Conservation (phyloP, 148 eudicot species). For the Limonium bicolor region DNA sequence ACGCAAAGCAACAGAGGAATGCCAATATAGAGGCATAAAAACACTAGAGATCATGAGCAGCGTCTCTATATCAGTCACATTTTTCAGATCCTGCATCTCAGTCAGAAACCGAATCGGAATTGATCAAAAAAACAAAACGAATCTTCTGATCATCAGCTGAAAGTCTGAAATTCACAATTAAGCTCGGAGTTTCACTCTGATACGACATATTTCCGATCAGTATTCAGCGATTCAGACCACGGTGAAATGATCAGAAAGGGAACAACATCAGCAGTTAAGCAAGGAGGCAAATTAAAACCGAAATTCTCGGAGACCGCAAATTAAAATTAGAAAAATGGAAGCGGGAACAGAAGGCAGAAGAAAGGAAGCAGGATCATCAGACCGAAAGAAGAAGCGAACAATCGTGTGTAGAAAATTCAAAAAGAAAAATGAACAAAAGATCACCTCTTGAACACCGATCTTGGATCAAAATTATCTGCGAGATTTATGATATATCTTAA, state of each 20-base stretch:
- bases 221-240: neutral
- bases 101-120: constrained; percentile 9
- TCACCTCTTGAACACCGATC: constrained; percentile 15
- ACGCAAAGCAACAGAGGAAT: constrained; percentile 1
- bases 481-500: neutral
- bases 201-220: constrained; percentile 10
- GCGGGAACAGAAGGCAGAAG: neutral
- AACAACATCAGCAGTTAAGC: neutral
- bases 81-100: constrained; percentile 7
- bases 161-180: neutral
- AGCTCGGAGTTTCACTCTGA: neutral
- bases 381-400: neutral
- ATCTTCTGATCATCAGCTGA: constrained; percentile 18
- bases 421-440: neutral
- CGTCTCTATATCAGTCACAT: neutral
- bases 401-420: no score
- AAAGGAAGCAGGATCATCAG: neutral
- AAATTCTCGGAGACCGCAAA: neutral
- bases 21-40: neutral
- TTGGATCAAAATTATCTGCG: constrained; percentile 9
- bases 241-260: neutral
- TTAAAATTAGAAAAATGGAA: neutral
- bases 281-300: neutral
- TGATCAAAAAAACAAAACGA: constrained; percentile 14
- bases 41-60: neutral